Evolutionary conservation across 2,329 filamentous ascomycete species (phyloP).

Genomic region (Fusarium agapanthi): DNA sequence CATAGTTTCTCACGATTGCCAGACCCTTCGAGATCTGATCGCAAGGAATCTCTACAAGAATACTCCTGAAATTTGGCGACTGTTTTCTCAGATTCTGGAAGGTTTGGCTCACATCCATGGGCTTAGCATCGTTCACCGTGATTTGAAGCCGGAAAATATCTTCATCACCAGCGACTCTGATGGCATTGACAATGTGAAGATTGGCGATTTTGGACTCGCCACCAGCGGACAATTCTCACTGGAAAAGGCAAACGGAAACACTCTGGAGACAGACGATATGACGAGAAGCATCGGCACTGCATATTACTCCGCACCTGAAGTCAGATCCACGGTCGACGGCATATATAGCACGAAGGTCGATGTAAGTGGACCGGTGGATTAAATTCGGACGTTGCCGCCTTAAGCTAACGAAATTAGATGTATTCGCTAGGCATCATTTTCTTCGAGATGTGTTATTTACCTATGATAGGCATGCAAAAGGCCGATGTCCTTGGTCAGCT

Average conservation of each 20-base stretch:
- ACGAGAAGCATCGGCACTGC: slow-evolving; percentile 79
- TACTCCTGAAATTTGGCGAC: slow-evolving; percentile 82
- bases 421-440: slow-evolving; percentile 97
- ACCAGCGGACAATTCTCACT: slow-evolving; percentile 82
- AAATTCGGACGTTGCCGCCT: background rate
- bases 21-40: slow-evolving; percentile 89
- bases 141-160: slow-evolving; percentile 96
- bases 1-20: slow-evolving; percentile 1
- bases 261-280: slow-evolving; percentile 67
- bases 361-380: slow-evolving; percentile 55
- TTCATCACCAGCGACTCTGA: slow-evolving; percentile 80
- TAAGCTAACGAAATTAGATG: slow-evolving; percentile 66
- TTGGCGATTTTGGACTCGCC: slow-evolving; percentile 95
- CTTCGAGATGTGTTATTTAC: slow-evolving; percentile 91
- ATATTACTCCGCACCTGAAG: slow-evolving; percentile 92
- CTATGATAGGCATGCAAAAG: slow-evolving; percentile 73
- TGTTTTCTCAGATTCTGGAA: slow-evolving; percentile 91
- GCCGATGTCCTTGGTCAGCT: slow-evolving; percentile 72
- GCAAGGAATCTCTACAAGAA: slow-evolving; percentile 77
- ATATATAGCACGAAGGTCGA: slow-evolving; percentile 95
- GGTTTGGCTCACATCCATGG: slow-evolving; percentile 90
- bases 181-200: slow-evolving; percentile 86
- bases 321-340: slow-evolving; percentile 77
- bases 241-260: slow-evolving; percentile 59
- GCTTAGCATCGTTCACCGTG: slow-evolving; percentile 91